Evolutionary conservation across 371 early-diverging fungal genomes (phyloP), one percentile per base, ranked within the genome.

Genomic region (Mycotypha africana): DNA sequence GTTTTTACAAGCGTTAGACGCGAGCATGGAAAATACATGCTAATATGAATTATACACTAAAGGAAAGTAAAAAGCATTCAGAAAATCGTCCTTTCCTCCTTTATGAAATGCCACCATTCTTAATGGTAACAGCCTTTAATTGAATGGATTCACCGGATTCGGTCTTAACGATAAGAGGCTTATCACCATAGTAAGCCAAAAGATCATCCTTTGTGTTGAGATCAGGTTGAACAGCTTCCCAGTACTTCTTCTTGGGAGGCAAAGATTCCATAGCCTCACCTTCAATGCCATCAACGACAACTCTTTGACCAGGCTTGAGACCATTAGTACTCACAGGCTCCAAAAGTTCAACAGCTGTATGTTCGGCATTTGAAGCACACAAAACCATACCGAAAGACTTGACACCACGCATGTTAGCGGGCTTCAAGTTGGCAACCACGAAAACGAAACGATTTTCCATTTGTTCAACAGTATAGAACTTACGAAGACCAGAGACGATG

Each of bases 191-290:
- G 50, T 76, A 78, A 41, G 96, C 97, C 42, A 86, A 76, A 42
- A 78, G 65, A 43, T 86, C 81, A 20, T 84, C 84, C 30, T 87
- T 76, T 28, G 95, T 94, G 41, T 82, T 78, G 45, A 96, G 79
- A 20, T 90, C 93, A 28, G 96, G 95, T 76, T 95, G 95, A 40
- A 97, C 85, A 23, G 92, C 85, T 65, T 97, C 98, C 77, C 82
- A 96, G 54, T 95, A 86, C 79, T 97, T 97, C 83, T 92, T 93
- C 82, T 97, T 97, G 60, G 97, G 95, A 64, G 93, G 93, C 54
- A 97, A 78, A 28, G 83, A 76, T 57, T 83, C 86, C 56, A 95
- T 95, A 86, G 96, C 58, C 62, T 81, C 60, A 72, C 84, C 87
- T 68, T 91, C 87, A 67, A 86, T 84, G 22, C 91, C 93, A 42